A percentile compares a stretch with the other conserved stretches of the same genome.
phyloP scores from a whole-genome alignment of 2,329 filamentous ascomycete genomes.

The Decorospora gaudefroyi region DNA sequence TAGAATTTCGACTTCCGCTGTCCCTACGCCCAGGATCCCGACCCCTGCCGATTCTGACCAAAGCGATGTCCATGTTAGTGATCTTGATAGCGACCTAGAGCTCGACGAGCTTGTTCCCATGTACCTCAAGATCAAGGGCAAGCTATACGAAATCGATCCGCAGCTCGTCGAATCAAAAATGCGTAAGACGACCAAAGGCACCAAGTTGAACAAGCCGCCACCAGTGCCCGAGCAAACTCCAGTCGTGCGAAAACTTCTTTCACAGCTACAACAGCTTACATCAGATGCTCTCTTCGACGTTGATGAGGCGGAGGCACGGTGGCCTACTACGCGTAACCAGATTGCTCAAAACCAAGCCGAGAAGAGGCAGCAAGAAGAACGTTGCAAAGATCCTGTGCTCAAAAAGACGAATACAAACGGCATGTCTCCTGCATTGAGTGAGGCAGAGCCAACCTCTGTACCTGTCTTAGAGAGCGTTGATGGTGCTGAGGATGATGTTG shows the following conservation, averaged over 20 bases:
- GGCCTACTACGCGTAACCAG: slow-evolving; percentile 52
- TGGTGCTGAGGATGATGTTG: slow-evolving; percentile 59
- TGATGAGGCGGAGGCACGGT: slow-evolving; percentile 52
- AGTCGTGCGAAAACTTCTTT: slow-evolving; percentile 67
- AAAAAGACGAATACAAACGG: not conserved
- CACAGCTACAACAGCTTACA: slow-evolving; percentile 77
- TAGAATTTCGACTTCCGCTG: not conserved
- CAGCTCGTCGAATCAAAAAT: slow-evolving; percentile 60
- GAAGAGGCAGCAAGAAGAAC: slow-evolving; percentile 20
- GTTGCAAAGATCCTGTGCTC: not conserved
- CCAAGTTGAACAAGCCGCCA: slow-evolving; percentile 27
- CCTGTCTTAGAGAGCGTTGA: slow-evolving; percentile 4
- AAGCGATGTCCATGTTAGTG: slow-evolving; percentile 51
- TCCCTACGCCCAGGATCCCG: slow-evolving; percentile 2
- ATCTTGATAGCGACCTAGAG: slow-evolving; percentile 57
- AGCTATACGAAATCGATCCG: slow-evolving; percentile 54
- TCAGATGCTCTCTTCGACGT: slow-evolving; percentile 61
- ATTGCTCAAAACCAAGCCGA: slow-evolving; percentile 49
- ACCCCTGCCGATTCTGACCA: slow-evolving; percentile 21
- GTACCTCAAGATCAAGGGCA: slow-evolving; percentile 74
- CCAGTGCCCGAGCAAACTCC: slow-evolving; percentile 40
- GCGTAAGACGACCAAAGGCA: slow-evolving; percentile 38
- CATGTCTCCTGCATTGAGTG: not conserved
- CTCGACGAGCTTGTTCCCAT: slow-evolving; percentile 64
- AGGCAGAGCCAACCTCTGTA: not conserved